A percentile compares a stretch with the other conserved stretches of the same genome.
Conservation (phyloP, 768 basidiomycete genomes). For the Lentinus tigrinus region DNA sequence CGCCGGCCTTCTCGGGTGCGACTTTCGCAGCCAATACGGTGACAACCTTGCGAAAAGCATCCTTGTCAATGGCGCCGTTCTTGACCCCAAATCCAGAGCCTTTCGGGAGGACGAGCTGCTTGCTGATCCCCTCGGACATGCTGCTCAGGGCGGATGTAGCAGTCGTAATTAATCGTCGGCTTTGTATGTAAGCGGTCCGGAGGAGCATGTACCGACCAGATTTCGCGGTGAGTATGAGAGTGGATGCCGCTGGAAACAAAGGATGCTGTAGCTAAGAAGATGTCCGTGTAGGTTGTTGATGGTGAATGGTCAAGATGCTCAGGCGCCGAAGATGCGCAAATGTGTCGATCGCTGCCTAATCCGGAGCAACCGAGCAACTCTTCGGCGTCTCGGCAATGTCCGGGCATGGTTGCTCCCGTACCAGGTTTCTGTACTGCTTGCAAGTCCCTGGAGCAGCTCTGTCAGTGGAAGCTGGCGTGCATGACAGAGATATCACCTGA, state of each 20-base stretch:
- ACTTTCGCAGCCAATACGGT: conserved; percentile 69
- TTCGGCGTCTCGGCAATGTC: too few relatives aligned
- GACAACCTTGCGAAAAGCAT: conserved; percentile 63
- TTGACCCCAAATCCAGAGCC: conserved; percentile 35
- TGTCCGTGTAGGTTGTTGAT: neutral
- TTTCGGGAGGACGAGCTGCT: conserved; percentile 46
- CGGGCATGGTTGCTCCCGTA: too few relatives aligned
- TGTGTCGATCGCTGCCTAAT: neutral
- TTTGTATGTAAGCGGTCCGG: neutral
- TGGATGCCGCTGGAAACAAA: neutral
- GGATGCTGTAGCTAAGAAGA: neutral
- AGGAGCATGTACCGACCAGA: neutral
- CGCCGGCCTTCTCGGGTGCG: conserved; percentile 51
- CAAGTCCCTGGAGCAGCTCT: too few relatives aligned
- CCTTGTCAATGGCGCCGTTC: conserved; percentile 54
- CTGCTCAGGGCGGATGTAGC: conserved; percentile 2
- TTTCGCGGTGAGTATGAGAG: neutral
- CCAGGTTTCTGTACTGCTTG: too few relatives aligned
- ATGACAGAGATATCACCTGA: too few relatives aligned
- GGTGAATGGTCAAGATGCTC: neutral
- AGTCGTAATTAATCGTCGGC: conserved; percentile 4
- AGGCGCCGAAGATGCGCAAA: neutral
- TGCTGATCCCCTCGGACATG: conserved; percentile 23
- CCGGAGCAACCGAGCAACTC: neutral
- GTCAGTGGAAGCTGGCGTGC: too few relatives aligned